Percentiles rank a stretch among this genome's conserved stretches.
These are phyloP conservation scores for Solanum chacoense DNA, from an alignment of 305 asterid genomes.

Conservation along the genomic window DNA sequence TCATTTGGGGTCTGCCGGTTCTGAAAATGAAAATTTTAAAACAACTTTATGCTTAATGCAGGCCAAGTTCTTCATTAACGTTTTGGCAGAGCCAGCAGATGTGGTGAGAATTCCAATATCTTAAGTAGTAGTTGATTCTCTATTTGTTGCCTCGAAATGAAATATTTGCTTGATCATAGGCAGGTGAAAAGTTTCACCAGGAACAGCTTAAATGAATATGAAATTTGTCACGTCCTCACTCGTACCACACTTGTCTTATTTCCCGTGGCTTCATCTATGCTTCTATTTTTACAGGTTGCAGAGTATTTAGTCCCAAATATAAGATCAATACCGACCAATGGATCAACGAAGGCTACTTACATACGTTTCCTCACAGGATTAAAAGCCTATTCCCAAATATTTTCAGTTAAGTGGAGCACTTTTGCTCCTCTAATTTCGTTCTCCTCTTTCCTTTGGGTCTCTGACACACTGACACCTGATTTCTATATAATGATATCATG, in stretches of 20 bases:
- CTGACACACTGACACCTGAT: not conserved
- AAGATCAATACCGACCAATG: slow-evolving; percentile 57
- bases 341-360: slow-evolving; percentile 79
- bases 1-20: not conserved
- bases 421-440: not conserved
- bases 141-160: not conserved
- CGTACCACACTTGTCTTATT: not conserved
- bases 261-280: not conserved
- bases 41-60: slow-evolving; percentile 17
- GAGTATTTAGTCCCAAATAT: slow-evolving; percentile 74
- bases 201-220: not conserved
- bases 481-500: not conserved
- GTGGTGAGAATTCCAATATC: slow-evolving; percentile 38
- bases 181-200: not conserved
- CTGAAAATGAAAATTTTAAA: not conserved
- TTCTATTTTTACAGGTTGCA: slow-evolving; percentile 50
- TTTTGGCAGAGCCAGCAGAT: slow-evolving; percentile 93
- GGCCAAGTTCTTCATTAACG: slow-evolving; percentile 97
- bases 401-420: slow-evolving; percentile 48
- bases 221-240: not conserved
- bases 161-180: not conserved
- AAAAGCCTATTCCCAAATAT: slow-evolving; percentile 90
- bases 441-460: not conserved
- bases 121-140: not conserved
- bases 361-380: slow-evolving; percentile 86